Evolutionary conservation across 441 rosid genomes (phyloP), one percentile per base, ranked within the genome.

Genomic region (Populus hybrid): DNA sequence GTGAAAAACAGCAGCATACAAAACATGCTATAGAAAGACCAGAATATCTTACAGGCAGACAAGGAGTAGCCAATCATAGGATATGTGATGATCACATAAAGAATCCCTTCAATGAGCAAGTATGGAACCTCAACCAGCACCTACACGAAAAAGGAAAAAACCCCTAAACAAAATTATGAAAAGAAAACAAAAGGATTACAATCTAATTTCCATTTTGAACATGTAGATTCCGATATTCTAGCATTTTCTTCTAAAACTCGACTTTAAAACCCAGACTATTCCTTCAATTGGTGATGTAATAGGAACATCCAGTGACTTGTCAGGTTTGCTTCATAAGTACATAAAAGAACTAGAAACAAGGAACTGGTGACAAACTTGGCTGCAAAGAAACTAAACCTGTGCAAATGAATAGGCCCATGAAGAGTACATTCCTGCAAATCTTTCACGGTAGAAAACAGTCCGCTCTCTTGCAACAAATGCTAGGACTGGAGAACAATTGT

Each of bases 371-470:
- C n/a, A 7, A 9, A 35, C 23, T 42, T 66, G 24, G 28, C 70
- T 24, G 71, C 20, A 66, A 67, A 14, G 20, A 67, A 31, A 65
- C 28, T n/a, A 56, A 69, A 90, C 97, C 94, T 87, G 97, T 70
- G 96, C 87, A 61, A 87, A 77, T 29, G 97, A 87, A 78, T 87
- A 90, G 1, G 94, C 87, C 94, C 91, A 80, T 3, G 91, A 74
- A 14, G 91, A 82, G 84, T 90, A 92, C 97, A 90, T 89, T 79
- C 92, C 88, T 4, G 94, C 92, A 83, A 90, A 94, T 75, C 86
- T 87, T 85, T 94, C 93, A 7, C 91, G 77, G 77, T 90, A 90
- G 64, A 88, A 38, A 26, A 92, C 96, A 40, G 77, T 75, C 20
- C 90, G 77, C 76, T 92, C 93, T 1, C 86, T 85, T 18, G 91